Conservation (phyloP, 371 early-diverging fungal genomes). For the Globomyces sp. region DNA sequence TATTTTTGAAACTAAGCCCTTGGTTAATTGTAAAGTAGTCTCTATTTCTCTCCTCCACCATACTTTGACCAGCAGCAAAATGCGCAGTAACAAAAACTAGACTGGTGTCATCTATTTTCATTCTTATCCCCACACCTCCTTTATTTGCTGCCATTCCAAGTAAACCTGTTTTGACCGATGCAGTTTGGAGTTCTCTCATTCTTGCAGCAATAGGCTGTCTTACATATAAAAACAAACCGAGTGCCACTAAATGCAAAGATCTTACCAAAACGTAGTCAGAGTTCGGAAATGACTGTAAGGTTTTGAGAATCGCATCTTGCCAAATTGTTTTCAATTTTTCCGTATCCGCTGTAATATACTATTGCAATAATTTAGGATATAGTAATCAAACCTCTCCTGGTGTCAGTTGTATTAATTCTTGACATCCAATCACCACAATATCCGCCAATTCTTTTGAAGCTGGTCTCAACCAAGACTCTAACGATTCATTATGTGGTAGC, state of each 20-base stretch:
- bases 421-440: constrained; percentile 83
- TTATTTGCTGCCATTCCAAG: constrained; percentile 55
- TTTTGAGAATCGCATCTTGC: constrained; percentile 33
- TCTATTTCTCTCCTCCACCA: constrained; percentile 78
- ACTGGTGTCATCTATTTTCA: constrained; percentile 80
- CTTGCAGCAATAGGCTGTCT: constrained; percentile 60
- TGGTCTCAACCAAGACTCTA: constrained; percentile 64
- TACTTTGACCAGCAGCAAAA: constrained; percentile 80
- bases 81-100: constrained; percentile 90
- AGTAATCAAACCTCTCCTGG: constrained; percentile 63
- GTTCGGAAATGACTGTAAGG: constrained; percentile 23
- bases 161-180: constrained; percentile 69
- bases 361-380: constrained; percentile 18
- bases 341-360: constrained; percentile 70
- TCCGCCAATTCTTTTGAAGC: constrained; percentile 62
- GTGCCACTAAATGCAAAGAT: constrained; percentile 85
- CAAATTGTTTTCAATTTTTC: constrained; percentile 45
- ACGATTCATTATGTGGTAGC: constrained; percentile 58
- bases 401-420: constrained; percentile 92
- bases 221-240: constrained; percentile 79
- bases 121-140: constrained; percentile 57
- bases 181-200: constrained; percentile 81
- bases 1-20: constrained; percentile 71
- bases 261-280: constrained; percentile 67
- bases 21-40: constrained; percentile 80